Evolutionary conservation across 108 stramenopile species (phyloP).

Genomic region (Nitzschia inconspicua): DNA sequence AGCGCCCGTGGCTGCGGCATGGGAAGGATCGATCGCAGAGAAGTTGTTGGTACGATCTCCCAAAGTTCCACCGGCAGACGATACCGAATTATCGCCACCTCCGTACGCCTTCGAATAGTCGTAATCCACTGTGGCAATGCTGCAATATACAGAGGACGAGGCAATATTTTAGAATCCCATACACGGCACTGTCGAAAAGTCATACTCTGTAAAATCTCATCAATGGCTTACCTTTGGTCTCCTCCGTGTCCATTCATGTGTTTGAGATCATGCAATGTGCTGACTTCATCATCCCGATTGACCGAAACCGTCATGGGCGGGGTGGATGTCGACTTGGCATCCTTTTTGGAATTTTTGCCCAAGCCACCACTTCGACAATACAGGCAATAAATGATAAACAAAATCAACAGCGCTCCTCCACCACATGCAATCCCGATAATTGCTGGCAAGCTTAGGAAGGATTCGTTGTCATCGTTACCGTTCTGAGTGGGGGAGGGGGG

Average conservation of each 20-base stretch:
- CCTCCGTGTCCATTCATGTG: conserved; percentile 35
- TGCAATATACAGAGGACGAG: conserved; percentile 8
- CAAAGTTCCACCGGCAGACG: conserved; percentile 74
- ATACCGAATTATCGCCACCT: conserved; percentile 44
- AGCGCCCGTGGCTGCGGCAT: conserved; percentile 40
- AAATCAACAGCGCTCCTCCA: conserved; percentile 34
- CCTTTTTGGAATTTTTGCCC: conserved; percentile 3
- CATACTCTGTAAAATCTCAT: background rate
- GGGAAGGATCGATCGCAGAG: conserved; percentile 30
- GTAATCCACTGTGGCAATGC: conserved; percentile 80
- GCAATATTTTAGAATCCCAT: conserved; percentile 1
- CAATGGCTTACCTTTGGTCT: conserved; percentile 59
- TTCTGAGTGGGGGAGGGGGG: background rate
- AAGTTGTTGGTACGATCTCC: conserved; percentile 48
- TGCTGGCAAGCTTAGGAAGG: conserved; percentile 11
- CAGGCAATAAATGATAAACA: conserved; percentile 13
- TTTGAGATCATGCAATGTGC: conserved; percentile 24
- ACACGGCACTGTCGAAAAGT: background rate
- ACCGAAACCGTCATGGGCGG: conserved; percentile 19
- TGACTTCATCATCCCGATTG: conserved; percentile 26
- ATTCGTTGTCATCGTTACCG: background rate
- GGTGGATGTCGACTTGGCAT: conserved; percentile 15
- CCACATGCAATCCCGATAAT: conserved; percentile 67
- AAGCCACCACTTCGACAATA: conserved; percentile 14
- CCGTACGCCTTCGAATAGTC: conserved; percentile 87